Evolutionary conservation across 78 protist genomes (phyloP).

Genomic region (Dictyostelium firmibasis): DNA sequence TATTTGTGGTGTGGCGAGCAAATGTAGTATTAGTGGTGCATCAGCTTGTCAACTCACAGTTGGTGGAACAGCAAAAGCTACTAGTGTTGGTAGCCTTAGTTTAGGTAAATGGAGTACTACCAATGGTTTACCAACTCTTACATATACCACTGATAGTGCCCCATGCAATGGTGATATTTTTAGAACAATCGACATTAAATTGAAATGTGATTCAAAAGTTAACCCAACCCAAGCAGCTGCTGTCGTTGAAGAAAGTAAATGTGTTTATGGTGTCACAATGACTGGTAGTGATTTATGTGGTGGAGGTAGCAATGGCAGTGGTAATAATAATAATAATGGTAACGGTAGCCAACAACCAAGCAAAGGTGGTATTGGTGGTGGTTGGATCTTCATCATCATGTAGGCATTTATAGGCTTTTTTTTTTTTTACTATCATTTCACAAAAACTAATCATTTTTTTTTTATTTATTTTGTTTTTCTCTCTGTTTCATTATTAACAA

Average conservation of each 20-base stretch:
- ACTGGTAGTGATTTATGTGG: background rate
- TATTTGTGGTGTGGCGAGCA: background rate
- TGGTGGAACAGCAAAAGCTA: background rate
- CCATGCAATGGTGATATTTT: background rate
- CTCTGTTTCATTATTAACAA: no score
- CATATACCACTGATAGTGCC: background rate
- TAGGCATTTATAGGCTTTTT: background rate
- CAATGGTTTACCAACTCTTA: background rate
- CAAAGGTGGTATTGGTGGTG: slow-evolving; percentile 55
- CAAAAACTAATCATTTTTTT: background rate
- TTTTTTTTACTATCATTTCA: background rate
- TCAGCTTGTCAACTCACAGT: background rate
- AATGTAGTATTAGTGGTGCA: background rate
- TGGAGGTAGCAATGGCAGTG: background rate
- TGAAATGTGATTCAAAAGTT: background rate
- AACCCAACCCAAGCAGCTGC: background rate
- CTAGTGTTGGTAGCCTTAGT: background rate
- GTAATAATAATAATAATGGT: background rate
- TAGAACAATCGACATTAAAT: background rate
- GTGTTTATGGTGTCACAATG: background rate
- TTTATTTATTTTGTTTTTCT: background rate
- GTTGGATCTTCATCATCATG: slow-evolving; percentile 71
- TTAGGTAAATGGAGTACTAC: background rate
- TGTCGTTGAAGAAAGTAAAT: slow-evolving; percentile 11
- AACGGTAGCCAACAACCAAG: background rate